phyloP scores from a whole-genome alignment of 1,139 yeast genomes.

The Yamadazyma trypodendri region DNA sequence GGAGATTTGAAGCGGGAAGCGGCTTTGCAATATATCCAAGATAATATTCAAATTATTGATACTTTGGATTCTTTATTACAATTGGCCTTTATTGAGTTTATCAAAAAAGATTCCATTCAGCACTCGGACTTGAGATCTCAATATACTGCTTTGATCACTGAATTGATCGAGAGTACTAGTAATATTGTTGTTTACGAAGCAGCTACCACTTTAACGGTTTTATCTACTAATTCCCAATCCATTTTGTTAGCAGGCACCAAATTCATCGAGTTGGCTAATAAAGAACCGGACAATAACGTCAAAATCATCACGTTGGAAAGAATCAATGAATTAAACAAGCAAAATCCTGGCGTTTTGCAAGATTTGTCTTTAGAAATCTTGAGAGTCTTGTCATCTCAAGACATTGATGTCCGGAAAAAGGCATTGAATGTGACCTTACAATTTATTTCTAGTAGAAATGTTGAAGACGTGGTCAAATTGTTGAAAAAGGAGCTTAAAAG shows the following conservation, averaged over 20 bases:
- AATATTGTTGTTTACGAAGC: constrained; percentile 90
- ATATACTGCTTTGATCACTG: constrained; percentile 71
- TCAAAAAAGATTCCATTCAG: constrained; percentile 72
- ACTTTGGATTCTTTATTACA: constrained; percentile 84
- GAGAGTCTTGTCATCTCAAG: constrained; percentile 82
- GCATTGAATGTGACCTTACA: constrained; percentile 81
- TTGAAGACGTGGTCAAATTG: constrained; percentile 88
- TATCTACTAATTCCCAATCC: constrained; percentile 68
- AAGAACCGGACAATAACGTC: constrained; percentile 91
- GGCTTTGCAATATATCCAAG: constrained; percentile 80
- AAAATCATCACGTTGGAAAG: constrained; percentile 89
- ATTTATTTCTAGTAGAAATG: constrained; percentile 83
- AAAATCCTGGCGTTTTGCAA: constrained; percentile 81
- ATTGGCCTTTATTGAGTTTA: constrained; percentile 86
- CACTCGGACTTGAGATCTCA: constrained; percentile 66
- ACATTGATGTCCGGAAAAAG: constrained; percentile 84
- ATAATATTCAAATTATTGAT: constrained; percentile 60
- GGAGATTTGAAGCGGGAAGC: constrained; percentile 81
- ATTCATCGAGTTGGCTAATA: constrained; percentile 83
- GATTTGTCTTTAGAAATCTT: constrained; percentile 84
- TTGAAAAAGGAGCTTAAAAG: constrained; percentile 87
- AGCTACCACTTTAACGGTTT: constrained; percentile 75
- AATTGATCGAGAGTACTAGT: constrained; percentile 67
- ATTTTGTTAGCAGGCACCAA: constrained; percentile 77
- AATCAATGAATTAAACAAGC: constrained; percentile 70